Conservation (phyloP, 306 rosid species). For the Inga laurina region DNA sequence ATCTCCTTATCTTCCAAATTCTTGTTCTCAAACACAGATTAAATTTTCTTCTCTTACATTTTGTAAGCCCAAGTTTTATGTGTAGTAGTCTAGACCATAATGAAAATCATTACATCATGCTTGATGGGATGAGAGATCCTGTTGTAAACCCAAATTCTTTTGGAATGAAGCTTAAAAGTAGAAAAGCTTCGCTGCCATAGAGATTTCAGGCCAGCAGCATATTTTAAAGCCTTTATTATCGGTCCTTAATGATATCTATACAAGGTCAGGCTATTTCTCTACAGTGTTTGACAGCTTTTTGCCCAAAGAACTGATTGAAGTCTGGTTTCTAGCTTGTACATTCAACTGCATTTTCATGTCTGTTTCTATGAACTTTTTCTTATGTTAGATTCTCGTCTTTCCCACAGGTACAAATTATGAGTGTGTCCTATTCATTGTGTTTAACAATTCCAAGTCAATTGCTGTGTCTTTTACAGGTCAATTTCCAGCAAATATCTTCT, state of each 20-base stretch:
- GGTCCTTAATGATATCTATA: not conserved
- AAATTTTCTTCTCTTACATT: not conserved
- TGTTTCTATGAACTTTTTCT: not conserved
- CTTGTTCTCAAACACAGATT: not conserved
- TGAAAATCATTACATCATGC: not conserved
- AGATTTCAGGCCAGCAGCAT: not conserved
- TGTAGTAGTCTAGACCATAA: not conserved
- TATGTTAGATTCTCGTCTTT: not conserved
- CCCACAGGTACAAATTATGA: not conserved
- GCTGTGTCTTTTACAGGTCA: constrained; percentile 64
- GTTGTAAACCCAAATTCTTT: not conserved
- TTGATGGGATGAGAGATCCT: not conserved
- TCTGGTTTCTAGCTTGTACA: constrained; percentile 2
- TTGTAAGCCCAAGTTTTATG: constrained; percentile 15
- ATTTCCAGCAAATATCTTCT: constrained; percentile 94
- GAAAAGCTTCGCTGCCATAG: not conserved
- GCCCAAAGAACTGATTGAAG: not conserved
- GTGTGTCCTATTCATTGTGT: not conserved
- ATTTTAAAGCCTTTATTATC: not conserved
- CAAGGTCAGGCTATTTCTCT: constrained; percentile 9
- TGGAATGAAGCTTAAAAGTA: not conserved
- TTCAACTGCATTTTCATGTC: not conserved
- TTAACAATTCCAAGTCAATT: constrained; percentile 12
- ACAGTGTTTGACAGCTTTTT: not conserved
- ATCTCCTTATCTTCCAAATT: not conserved